A percentile compares a stretch with the other conserved stretches of the same genome.
Evolutionary conservation across 495 filamentous ascomycete genomes (phyloP).

Genomic region (Penicillium steckii): DNA sequence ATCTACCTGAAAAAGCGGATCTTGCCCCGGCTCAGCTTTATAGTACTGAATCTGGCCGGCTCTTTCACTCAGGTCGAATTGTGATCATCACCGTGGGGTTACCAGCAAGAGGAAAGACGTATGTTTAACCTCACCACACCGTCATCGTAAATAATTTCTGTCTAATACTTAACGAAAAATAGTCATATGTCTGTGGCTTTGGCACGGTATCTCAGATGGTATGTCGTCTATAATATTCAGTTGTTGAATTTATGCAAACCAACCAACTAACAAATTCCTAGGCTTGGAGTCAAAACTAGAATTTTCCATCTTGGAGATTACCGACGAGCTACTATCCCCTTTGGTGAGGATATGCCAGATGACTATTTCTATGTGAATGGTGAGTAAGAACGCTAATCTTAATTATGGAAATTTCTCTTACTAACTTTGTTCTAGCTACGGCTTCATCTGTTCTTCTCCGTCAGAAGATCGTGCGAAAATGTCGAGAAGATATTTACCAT

Average conservation of each 20-base stretch:
- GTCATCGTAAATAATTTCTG: constrained; percentile 3
- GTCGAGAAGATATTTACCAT: constrained; percentile 92
- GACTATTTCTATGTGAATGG: constrained; percentile 98
- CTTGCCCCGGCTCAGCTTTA: constrained; percentile 96
- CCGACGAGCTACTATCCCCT: constrained; percentile 83
- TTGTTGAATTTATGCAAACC: background rate
- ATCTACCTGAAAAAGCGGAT: constrained; percentile 77
- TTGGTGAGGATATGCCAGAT: constrained; percentile 83
- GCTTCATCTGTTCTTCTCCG: constrained; percentile 82
- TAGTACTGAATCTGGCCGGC: constrained; percentile 92
- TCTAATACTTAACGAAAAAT: constrained; percentile 4
- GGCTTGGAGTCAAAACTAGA: constrained; percentile 96
- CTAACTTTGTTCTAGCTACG: constrained; percentile 53
- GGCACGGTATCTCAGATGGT: constrained; percentile 93
- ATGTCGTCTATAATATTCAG: constrained; percentile 29
- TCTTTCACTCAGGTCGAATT: constrained; percentile 96
- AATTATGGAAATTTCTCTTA: background rate
- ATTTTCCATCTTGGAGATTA: constrained; percentile 99
- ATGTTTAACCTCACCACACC: constrained; percentile 31
- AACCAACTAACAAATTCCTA: constrained; percentile 31
- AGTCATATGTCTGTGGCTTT: constrained; percentile 95
- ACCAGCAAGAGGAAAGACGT: constrained; percentile 96
- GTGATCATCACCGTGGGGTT: constrained; percentile 96
- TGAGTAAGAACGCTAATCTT: constrained; percentile 18
- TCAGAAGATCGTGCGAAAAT: constrained; percentile 96